Evolutionary conservation across 495 filamentous ascomycete genomes (phyloP), one percentile per base, ranked within the genome.

Genomic region (Penicillium nucicola): DNA sequence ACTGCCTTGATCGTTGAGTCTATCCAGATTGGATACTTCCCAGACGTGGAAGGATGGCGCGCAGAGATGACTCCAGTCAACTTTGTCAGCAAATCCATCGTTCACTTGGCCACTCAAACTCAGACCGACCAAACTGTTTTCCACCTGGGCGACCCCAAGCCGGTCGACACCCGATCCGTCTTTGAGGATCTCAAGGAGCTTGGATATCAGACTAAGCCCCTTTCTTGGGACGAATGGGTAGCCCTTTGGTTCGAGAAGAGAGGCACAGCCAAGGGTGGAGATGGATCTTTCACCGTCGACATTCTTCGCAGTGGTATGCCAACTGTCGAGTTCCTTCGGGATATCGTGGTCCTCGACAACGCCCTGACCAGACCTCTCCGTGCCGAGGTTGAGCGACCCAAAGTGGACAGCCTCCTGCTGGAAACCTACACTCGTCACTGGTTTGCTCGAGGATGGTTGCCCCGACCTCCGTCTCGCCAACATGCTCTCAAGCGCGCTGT

Each of bases 1-100:
- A 81, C 78, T 51, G 84, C 84, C 0, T 52, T 88, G 44, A 70
- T 87, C 18, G 82, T 88, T 2, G 84, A 88, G 55, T 86, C 84
- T 7, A 76, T 86, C 30, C 77, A 79, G 23, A 57, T 88, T 0
- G 83, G 84, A 17, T 78, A 77, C 45, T 76, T 76, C 4, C 84
- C 84, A 0, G 77, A 84, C 45, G 79, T 86, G 18, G 71, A 81
- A 31, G 83, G 81, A 43, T 87, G 84, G 84, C 77, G 80, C 22
- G 82, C 82, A 0, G 84, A 88, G 66, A 86, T 86, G 83, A 86
- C 84, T 2, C 84, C 84, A 0, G 84, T 84, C 2, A 84, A 88
- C 64, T 86, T 86, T 45, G 80, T 87, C 45, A 84, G 79, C 64
- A 79, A 80, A 52, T 76, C 81, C 0, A 85, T 88, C 48, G 60